phyloP scores from a whole-genome alignment of 331 rosid species.

The Pyrus hybrid region DNA sequence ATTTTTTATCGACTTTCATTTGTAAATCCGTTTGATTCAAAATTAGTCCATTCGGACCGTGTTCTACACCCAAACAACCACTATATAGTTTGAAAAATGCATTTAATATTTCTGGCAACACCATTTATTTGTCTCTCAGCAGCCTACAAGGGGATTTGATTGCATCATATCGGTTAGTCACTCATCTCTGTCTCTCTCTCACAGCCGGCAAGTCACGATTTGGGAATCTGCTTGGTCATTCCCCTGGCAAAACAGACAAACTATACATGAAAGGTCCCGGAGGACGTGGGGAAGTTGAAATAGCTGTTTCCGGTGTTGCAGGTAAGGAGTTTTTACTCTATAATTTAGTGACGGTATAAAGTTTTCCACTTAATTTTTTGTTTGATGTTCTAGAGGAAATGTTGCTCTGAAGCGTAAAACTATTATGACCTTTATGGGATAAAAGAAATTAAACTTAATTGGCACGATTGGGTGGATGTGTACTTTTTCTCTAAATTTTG shows the following conservation, averaged over 20 bases:
- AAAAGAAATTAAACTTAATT: no score
- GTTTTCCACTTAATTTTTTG: background rate
- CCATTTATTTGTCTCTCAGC: background rate
- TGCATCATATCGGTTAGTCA: background rate
- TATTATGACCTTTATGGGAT: no score
- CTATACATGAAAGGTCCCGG: conserved; percentile 99
- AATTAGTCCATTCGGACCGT: background rate
- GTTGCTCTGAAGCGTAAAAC: no score
- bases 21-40: background rate
- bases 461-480: no score
- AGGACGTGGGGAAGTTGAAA: conserved; percentile 98
- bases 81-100: background rate
- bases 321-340: conserved; percentile 29
- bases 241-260: conserved; percentile 75
- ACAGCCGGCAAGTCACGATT: conserved; percentile 84
- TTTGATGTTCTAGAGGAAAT: no score
- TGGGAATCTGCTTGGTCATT: conserved; percentile 73
- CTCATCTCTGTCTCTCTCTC: background rate
- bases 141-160: background rate
- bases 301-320: conserved; percentile 93
- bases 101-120: background rate
- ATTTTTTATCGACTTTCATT: background rate
- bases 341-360: background rate
- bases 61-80: background rate
- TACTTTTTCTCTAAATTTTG: background rate